Evolutionary conservation across 1,284 basidiomycete species (phyloP).

Genomic region (Sanghuangporus weigelae): DNA sequence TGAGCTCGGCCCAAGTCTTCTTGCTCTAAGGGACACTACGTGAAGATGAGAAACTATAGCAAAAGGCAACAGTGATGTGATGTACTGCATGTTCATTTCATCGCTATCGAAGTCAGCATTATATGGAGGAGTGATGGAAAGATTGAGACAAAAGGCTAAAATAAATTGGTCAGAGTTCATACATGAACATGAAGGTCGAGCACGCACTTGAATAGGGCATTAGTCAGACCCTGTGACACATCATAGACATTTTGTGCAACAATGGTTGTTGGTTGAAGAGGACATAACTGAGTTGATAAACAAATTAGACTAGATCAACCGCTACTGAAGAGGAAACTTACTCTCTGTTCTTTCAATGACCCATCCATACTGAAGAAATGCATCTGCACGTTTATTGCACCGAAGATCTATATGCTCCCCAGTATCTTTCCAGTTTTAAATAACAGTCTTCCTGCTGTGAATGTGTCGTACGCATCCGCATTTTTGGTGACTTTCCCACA

Average conservation of each 20-base stretch:
- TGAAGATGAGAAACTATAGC: constrained; percentile 13
- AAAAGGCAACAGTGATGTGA: constrained; percentile 21
- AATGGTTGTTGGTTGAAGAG: constrained; percentile 98
- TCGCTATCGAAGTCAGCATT: constrained; percentile 99
- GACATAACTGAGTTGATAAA: constrained; percentile 59
- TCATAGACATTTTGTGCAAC: constrained; percentile 98
- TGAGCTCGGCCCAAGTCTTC: constrained; percentile 97
- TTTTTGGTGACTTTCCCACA: too few relatives aligned
- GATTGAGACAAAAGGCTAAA: constrained; percentile 94
- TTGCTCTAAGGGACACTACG: constrained; percentile 93
- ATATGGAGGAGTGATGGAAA: constrained; percentile 73
- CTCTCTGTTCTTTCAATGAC: constrained; percentile 99
- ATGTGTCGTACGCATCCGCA: too few relatives aligned
- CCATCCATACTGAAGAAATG: constrained; percentile 99
- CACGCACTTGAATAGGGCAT: too few relatives aligned
- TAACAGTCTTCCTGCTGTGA: too few relatives aligned
- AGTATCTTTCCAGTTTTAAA: too few relatives aligned
- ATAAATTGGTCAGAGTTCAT: constrained; percentile 22
- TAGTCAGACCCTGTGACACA: too few relatives aligned
- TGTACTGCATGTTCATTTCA: constrained; percentile 99
- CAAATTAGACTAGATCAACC: constrained; percentile 8
- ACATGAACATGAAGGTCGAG: not conserved
- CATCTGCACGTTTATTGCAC: constrained; percentile 96
- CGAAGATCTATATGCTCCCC: constrained; percentile 97
- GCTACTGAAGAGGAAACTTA: constrained; percentile 38